Evolutionary conservation across 768 basidiomycete species (phyloP), one percentile per base, ranked within the genome.

Genomic region (Termitomyces sp.): DNA sequence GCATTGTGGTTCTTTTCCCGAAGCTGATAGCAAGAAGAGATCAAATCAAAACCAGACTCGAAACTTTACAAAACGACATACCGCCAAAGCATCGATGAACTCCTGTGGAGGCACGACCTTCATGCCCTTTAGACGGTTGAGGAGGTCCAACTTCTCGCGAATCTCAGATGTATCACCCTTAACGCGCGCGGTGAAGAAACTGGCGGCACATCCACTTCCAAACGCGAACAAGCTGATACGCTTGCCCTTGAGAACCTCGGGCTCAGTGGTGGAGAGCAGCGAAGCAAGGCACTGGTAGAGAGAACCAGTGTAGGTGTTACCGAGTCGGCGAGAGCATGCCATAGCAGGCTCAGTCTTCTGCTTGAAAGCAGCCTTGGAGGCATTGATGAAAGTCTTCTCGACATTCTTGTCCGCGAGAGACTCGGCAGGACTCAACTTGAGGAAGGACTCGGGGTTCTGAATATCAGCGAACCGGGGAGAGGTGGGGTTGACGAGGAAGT

Each of bases 301-400:
- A 15, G 93, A 95, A 14, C 89, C 97, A 12, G 97, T 96, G 81
- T 99, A 98, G 89, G 94, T 96, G 84, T 99, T 98, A 14, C 97
- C 97, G 62, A 96, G 84, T 45, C 94, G 86, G 67, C 85, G 83
- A 28, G 94, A 93, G 76, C 87, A 89, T 55, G 86, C 84, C 84
- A 96, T 94, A 26, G 78, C 80, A 8, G 93, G 90, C 61, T 84
- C 84, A 19, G 94, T 88, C 67, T 87, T 86, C 60, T 80, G 74
- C 57, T 81, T 79, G 73, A 93, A 97, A 19, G 81, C 78, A 8
- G 79, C 71, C 68, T 94, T 92, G 55, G 89, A 86, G 55, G 86
- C 75, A n/a, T 71, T 73, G 49, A 97, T 82, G 75, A 99, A 97
- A 7, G 89, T 85, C 81, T 98, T 98, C 73, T 99, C 97, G 64